Conservation (phyloP, 768 basidiomycete genomes). For the Naematelia encephala region DNA sequence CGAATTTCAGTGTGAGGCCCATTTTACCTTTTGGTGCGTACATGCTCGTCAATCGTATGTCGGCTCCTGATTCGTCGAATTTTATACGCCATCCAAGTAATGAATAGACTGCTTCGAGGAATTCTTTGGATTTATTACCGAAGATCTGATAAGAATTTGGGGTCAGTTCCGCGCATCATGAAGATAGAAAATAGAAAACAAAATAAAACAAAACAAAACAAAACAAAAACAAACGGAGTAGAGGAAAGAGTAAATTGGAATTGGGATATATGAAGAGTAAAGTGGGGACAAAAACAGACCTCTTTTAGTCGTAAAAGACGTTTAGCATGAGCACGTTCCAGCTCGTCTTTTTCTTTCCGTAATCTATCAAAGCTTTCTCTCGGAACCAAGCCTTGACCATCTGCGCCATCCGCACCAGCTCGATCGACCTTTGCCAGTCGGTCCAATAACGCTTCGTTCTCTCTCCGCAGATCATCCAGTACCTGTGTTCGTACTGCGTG, state of each 20-base stretch:
- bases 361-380: conserved; percentile 75
- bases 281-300: conserved; percentile 57
- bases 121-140: conserved; percentile 77
- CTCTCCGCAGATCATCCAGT: conserved; percentile 70
- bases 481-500: conserved; percentile 69
- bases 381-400: conserved; percentile 59
- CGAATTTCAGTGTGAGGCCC: conserved; percentile 60
- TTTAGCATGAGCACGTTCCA: conserved; percentile 73
- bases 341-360: conserved; percentile 64
- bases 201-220: no score
- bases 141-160: conserved; percentile 61
- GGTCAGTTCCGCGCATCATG: background rate
- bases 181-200: no score
- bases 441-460: conserved; percentile 77
- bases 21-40: conserved; percentile 84
- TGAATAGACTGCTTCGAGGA: conserved; percentile 82
- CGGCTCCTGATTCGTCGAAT: conserved; percentile 79
- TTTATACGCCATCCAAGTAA: conserved; percentile 87
- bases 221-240: no score
- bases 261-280: no score
- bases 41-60: conserved; percentile 83
- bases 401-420: conserved; percentile 14
- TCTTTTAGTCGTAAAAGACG: conserved; percentile 73
- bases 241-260: no score
- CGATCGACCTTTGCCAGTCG: conserved; percentile 64